Base-by-base conservation (phyloP, 2,329 filamentous ascomycete genomes). In the Aspergillus sp. region DNA sequence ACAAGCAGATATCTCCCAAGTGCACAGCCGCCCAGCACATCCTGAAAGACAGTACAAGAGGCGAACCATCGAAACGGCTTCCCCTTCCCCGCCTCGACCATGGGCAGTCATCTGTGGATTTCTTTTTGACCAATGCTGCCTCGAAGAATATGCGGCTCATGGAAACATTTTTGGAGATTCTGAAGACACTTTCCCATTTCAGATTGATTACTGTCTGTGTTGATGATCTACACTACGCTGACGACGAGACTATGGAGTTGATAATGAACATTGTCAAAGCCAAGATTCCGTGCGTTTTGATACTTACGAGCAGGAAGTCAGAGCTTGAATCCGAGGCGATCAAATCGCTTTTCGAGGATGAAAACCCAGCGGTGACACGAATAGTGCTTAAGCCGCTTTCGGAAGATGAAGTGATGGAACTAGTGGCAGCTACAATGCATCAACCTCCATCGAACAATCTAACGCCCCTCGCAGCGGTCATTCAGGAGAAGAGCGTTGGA, bases 221-320 rank as follows among this genome's bases (percentile, higher is more conserved):
- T 30, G 94, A 97, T 71, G 94, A 97, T 75, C 80, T 97, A 34
- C 93, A 97, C 69, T 95, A 92, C 75, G 92, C 93, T 7, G 94
- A 97, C 72, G 87, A 90, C 28, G 94, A 97, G 75, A 95, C 91
- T 15, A 79, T 95, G 52, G 92, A 96, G 61, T 81, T 97, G 56
- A 89, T 97, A 45, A 85, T 89, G 17, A 89, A 93, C 69, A 92
- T 97, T 56, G 87, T 96, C 59, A 83, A 84, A 54, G 88, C 90
- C 1, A 89, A 90, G 66, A 86, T 97, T 63, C 92, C 91, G 22
- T 90, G 97, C 79, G 87, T 94, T 22, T 82, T 96, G 31, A 88
- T 96, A 57, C 80, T 97, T 55, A 95, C 93, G 0, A 90, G 89
- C 68, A 86, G 86, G 53, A 87, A 88, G 1, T 87, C 91, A 22